Evolutionary conservation across 108 stramenopile genomes (phyloP), one percentile per base, ranked within the genome.

Genomic region (Cyclostephanos invisitatus): DNA sequence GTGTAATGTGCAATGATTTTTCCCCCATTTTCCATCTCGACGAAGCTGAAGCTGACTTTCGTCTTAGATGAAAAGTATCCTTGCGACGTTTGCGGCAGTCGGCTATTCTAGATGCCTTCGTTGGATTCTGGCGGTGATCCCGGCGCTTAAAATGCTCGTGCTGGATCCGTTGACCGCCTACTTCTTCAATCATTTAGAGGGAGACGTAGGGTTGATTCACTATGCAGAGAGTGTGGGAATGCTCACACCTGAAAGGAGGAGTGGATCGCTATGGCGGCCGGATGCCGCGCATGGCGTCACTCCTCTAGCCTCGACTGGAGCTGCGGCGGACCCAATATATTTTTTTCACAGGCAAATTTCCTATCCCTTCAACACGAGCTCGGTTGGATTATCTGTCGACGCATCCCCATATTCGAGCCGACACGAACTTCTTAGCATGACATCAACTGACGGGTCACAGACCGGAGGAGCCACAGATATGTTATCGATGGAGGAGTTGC

Each of bases 31-130:
- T 10, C 20, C 32, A 48, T 66, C 46, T 4, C 40, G 10, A 48
- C 58, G 7, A 56, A 36, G 42, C 38, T 58, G 1, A 58, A 0
- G 22, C 15, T 10, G 36, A 7, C 11, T 61, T 21, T 17, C 35
- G 24, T 10, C 70, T 29, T 60, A 75, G 74, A 14, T 89, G 14
- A 53, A 54, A 40, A 64, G 57, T 40, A 56, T 56, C 14, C 25
- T 68, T 32, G 29, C 55, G 12, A 53, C 70, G 47, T 67, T 70
- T 12, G 35, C 51, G n/a, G 60, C 75, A 1, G 54, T 85, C 22
- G 87, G 87, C 49, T 86, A 83, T 51, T 72, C 77, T 6, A 73
- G 87, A 47, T 55, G 77, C 40, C 54, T 86, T n/a, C 84, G 85
- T 25, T 89, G 85, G 87, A 44, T 75, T 18, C 72, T 84, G 7